A percentile compares a stretch with the other conserved stretches of the same genome.
Conservation (phyloP, 768 basidiomycete genomes). For the Lactarius psammicola region DNA sequence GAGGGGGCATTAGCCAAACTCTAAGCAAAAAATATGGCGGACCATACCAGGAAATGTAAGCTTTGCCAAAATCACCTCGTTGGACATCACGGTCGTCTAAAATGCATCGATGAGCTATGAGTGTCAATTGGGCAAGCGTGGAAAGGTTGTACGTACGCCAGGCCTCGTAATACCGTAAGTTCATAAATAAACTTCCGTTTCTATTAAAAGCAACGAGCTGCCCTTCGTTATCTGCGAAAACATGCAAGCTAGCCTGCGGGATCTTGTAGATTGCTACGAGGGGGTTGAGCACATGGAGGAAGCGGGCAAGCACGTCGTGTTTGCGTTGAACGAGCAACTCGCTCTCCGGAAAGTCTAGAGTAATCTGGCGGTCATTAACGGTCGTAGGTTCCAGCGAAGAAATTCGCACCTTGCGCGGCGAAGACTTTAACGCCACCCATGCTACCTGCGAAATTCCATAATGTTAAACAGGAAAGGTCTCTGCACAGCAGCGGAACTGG, state of each 20-base stretch:
- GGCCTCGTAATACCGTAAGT: slow-evolving; percentile 78
- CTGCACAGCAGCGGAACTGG: neutral
- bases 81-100: slow-evolving; percentile 73
- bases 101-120: neutral
- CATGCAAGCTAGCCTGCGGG: slow-evolving; percentile 68
- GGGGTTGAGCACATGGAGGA: slow-evolving; percentile 65
- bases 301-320: slow-evolving; percentile 61
- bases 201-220: slow-evolving; percentile 93
- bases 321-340: slow-evolving; percentile 51
- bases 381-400: neutral
- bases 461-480: neutral
- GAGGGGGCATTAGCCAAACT: neutral
- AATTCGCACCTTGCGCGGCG: slow-evolving; percentile 21
- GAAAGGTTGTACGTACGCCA: slow-evolving; percentile 68
- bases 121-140: neutral
- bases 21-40: neutral
- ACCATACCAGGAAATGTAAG: slow-evolving; percentile 77
- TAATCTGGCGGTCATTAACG: neutral
- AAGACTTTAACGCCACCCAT: slow-evolving; percentile 7
- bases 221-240: slow-evolving; percentile 83
- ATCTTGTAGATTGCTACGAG: slow-evolving; percentile 73
- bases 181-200: slow-evolving; percentile 83
- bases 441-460: slow-evolving; percentile 4
- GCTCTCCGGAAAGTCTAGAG: slow-evolving; percentile 55
- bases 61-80: slow-evolving; percentile 51